Percentiles rank a stretch among this genome's conserved stretches.
Conservation (phyloP, 768 basidiomycete genomes). For the Amyloporia xantha region DNA sequence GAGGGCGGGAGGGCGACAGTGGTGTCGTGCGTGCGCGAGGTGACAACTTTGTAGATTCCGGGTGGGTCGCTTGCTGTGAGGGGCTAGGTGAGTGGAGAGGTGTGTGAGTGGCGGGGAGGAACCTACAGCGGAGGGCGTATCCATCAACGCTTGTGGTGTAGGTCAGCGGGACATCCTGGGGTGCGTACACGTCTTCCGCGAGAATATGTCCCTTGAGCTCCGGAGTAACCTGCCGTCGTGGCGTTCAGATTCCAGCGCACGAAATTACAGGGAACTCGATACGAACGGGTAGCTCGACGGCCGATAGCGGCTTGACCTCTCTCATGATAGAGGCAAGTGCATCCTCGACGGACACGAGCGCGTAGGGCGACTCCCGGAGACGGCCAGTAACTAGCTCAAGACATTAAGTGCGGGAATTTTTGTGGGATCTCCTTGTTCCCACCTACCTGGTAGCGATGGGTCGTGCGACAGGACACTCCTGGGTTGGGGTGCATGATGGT, state of each 20-base stretch:
- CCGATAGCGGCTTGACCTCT: constrained; percentile 38
- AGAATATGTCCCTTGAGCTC: constrained; percentile 62
- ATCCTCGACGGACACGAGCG: constrained; percentile 56
- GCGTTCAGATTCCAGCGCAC: neutral
- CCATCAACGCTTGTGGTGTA: constrained; percentile 83
- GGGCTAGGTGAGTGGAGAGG: neutral
- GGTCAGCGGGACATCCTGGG: constrained; percentile 54
- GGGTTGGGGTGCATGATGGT: constrained; percentile 44
- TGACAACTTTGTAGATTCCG: constrained; percentile 63
- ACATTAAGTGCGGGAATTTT: neutral
- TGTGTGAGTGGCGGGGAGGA: neutral
- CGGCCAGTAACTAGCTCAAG: constrained; percentile 51
- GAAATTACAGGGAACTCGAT: neutral
- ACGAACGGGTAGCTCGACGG: constrained; percentile 38
- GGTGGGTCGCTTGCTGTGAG: constrained; percentile 53
- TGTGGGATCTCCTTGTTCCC: neutral
- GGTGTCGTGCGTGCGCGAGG: constrained; percentile 36
- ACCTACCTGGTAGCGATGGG: constrained; percentile 58
- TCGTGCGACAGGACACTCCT: constrained; percentile 61
- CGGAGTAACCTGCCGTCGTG: constrained; percentile 50
- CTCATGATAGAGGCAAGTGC: constrained; percentile 54
- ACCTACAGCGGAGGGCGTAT: constrained; percentile 70
- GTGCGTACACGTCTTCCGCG: constrained; percentile 67
- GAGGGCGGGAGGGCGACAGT: constrained; percentile 38
- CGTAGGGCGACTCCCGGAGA: constrained; percentile 72